Conservation (phyloP, 495 filamentous ascomycete genomes). For the Chaetomium cochliodes region DNA sequence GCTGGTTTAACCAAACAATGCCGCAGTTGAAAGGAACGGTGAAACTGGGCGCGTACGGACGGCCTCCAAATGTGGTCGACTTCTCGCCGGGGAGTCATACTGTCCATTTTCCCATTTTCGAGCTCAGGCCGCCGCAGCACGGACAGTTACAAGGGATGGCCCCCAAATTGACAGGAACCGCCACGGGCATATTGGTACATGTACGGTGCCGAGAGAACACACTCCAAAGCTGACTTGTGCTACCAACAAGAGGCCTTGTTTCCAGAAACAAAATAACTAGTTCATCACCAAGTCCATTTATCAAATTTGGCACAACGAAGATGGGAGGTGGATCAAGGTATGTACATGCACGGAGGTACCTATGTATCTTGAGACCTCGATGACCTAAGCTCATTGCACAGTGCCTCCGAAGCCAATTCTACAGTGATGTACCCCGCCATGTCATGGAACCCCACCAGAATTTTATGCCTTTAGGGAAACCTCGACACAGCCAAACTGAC, state of each 20-base stretch:
- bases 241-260: no score
- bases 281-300: no score
- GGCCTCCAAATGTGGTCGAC: background rate
- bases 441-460: slow-evolving; percentile 21
- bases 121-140: background rate
- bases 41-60: background rate
- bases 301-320: no score
- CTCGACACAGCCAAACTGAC: no score
- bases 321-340: no score
- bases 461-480: slow-evolving; percentile 6
- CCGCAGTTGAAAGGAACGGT: background rate
- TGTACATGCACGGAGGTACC: no score
- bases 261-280: no score
- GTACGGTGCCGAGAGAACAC: no score
- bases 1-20: background rate
- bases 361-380: no score
- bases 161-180: background rate
- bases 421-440: slow-evolving; percentile 21
- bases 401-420: no score
- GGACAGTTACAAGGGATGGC: background rate
- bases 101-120: background rate
- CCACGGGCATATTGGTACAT: background rate
- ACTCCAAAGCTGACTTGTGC: no score
- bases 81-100: slow-evolving; percentile 17
- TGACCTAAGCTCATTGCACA: no score